A percentile compares a stretch with the other conserved stretches of the same genome.
Conservation (phyloP, 83 land plant species). For the Picea engelmannii region DNA sequence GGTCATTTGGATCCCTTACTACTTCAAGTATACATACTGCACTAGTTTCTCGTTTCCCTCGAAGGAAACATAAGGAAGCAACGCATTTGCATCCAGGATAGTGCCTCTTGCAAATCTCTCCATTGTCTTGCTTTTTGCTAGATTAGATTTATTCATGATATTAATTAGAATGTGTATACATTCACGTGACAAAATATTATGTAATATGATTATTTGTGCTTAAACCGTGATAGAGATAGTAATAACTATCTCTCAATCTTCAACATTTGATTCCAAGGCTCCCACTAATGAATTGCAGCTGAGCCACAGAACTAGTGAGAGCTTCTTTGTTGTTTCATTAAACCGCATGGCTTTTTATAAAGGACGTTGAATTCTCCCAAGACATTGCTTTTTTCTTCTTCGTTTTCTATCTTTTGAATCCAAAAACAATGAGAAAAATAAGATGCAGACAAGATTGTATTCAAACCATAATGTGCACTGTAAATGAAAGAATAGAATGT, state of each 20-base stretch:
- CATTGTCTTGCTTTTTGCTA: too few relatives aligned
- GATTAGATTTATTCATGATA: too few relatives aligned
- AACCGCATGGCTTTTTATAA: constrained; percentile 6
- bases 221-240: constrained; percentile 3
- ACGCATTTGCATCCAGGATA: background rate
- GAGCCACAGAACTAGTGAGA: constrained; percentile 7
- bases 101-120: too few relatives aligned
- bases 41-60: background rate
- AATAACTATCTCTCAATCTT: constrained; percentile 7
- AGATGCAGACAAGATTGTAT: background rate
- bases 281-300: background rate
- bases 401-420: constrained; percentile 11
- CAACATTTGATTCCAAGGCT: constrained; percentile 10
- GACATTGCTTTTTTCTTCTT: background rate
- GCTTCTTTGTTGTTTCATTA: constrained; percentile 5
- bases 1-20: too few relatives aligned
- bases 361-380: constrained; percentile 11
- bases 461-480: too few relatives aligned
- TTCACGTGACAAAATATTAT: too few relatives aligned
- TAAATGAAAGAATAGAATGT: too few relatives aligned
- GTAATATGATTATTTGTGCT: too few relatives aligned
- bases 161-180: background rate
- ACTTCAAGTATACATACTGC: too few relatives aligned
- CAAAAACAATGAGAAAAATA: too few relatives aligned
- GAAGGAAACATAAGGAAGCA: background rate